Evolutionary conservation across 2,329 filamentous ascomycete genomes (phyloP).

Genomic region (Colletotrichum endophyticum): DNA sequence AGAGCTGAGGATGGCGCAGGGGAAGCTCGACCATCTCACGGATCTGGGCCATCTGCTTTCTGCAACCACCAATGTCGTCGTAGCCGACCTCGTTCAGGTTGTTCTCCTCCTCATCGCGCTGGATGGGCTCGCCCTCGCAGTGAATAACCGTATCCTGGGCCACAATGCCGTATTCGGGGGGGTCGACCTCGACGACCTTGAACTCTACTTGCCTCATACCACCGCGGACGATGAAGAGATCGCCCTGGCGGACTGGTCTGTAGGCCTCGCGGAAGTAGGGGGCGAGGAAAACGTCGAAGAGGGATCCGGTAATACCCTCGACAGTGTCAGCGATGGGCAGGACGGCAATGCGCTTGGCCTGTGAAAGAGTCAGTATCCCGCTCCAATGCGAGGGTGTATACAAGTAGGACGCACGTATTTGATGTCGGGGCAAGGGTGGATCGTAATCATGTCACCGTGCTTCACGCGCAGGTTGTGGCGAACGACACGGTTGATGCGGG

Average conservation of each 20-base stretch:
- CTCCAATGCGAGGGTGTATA: background rate
- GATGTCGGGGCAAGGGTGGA: slow-evolving; percentile 98
- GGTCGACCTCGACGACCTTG: slow-evolving; percentile 98
- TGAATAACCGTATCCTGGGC: slow-evolving; percentile 99
- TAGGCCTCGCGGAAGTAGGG: slow-evolving; percentile 99
- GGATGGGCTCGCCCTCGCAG: slow-evolving; percentile 94
- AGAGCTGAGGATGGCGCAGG: slow-evolving; percentile 94
- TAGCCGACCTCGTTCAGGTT: slow-evolving; percentile 99
- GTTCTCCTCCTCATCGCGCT: slow-evolving; percentile 98
- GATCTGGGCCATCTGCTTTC: slow-evolving; percentile 99
- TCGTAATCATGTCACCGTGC: slow-evolving; percentile 96
- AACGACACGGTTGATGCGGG: slow-evolving; percentile 97
- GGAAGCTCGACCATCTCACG: slow-evolving; percentile 98
- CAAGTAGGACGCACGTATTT: slow-evolving; percentile 84
- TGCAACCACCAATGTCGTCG: slow-evolving; percentile 98
- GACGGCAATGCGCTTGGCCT: slow-evolving; percentile 99
- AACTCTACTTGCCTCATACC: slow-evolving; percentile 99
- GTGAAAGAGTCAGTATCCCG: slow-evolving; percentile 27
- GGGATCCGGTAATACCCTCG: slow-evolving; percentile 94
- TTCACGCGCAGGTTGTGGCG: slow-evolving; percentile 98
- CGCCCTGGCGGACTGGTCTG: slow-evolving; percentile 94
- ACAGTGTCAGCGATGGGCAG: slow-evolving; percentile 98
- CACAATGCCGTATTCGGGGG: slow-evolving; percentile 97
- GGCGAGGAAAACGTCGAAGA: slow-evolving; percentile 98
- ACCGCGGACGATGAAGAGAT: slow-evolving; percentile 95